Evolutionary conservation across 257 asterid species (phyloP).

Genomic region (Scutellaria barbata): DNA sequence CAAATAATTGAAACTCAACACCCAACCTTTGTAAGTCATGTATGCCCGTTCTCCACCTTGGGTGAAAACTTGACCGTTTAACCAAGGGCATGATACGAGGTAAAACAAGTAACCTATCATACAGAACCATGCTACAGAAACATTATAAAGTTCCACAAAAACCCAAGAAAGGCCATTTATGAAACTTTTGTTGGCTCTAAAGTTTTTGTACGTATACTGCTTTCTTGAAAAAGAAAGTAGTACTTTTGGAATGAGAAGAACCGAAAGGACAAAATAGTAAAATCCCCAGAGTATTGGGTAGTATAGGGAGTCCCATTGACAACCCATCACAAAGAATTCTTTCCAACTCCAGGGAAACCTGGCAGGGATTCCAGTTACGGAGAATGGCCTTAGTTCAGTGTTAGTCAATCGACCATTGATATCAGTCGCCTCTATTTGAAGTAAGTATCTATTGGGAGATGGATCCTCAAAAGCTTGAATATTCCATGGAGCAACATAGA

Average conservation of each 20-base stretch:
- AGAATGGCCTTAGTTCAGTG: slow-evolving; percentile 80
- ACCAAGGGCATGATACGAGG: slow-evolving; percentile 89
- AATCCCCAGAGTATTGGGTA: slow-evolving; percentile 66
- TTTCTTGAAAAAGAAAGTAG: slow-evolving; percentile 47
- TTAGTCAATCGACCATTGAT: slow-evolving; percentile 56
- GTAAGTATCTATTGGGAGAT: slow-evolving; percentile 70
- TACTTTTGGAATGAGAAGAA: slow-evolving; percentile 63
- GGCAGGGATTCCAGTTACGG: slow-evolving; percentile 64
- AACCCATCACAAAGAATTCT: slow-evolving; percentile 93
- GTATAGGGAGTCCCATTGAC: slow-evolving; percentile 86
- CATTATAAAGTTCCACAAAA: slow-evolving; percentile 49
- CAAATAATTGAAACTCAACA: slow-evolving; percentile 33
- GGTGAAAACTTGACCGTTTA: slow-evolving; percentile 65
- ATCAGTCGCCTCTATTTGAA: slow-evolving; percentile 81
- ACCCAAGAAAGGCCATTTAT: slow-evolving; percentile 58
- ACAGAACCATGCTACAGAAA: slow-evolving; percentile 57
- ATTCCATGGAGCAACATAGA: slow-evolving; percentile 77
- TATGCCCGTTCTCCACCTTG: slow-evolving; percentile 61
- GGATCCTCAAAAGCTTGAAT: slow-evolving; percentile 81
- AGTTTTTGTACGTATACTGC: slow-evolving; percentile 55
- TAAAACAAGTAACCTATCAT: slow-evolving; percentile 66
- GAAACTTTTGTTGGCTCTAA: slow-evolving; percentile 53
- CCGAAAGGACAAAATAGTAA: slow-evolving; percentile 49
- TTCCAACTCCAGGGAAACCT: slow-evolving; percentile 71
- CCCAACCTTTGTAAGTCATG: slow-evolving; percentile 96